These are phyloP conservation scores for Trichoderma simmonsii DNA, from an alignment of 2,329 filamentous ascomycete species.

Conservation along the genomic window DNA sequence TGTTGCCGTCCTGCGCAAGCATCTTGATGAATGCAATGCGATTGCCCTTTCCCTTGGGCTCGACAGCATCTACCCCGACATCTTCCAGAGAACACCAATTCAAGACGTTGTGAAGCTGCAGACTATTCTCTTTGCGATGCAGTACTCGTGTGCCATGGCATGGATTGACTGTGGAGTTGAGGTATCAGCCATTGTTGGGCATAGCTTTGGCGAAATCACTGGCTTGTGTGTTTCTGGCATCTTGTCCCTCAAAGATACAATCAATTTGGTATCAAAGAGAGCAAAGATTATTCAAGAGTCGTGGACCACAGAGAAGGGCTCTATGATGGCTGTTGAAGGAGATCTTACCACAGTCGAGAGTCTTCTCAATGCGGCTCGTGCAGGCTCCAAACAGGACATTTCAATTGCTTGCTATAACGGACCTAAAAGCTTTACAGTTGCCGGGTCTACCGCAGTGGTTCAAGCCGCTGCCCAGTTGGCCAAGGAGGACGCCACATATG, in stretches of 20 bases:
- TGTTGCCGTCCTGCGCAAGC: conserved; percentile 23
- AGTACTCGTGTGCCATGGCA: conserved; percentile 34
- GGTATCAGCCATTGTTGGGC: conserved; percentile 31
- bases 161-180: conserved; percentile 38
- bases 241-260: neutral
- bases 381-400: conserved; percentile 24
- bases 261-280: neutral
- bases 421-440: conserved; percentile 40
- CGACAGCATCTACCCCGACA: conserved; percentile 30
- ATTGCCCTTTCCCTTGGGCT: conserved; percentile 20
- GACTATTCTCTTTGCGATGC: conserved; percentile 37
- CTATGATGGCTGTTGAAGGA: neutral
- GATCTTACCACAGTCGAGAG: neutral
- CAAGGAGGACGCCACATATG: neutral
- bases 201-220: conserved; percentile 24
- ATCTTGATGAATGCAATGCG: conserved; percentile 19
- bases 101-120: conserved; percentile 35
- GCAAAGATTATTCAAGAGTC: neutral
- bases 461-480: conserved; percentile 23
- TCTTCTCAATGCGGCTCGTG: conserved; percentile 2
- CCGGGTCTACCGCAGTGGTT: conserved; percentile 35
- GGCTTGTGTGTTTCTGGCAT: neutral
- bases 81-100: conserved; percentile 30
- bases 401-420: conserved; percentile 49
- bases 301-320: neutral